phyloP scores from a whole-genome alignment of 768 basidiomycete genomes.

The Hortiboletus campestris region DNA sequence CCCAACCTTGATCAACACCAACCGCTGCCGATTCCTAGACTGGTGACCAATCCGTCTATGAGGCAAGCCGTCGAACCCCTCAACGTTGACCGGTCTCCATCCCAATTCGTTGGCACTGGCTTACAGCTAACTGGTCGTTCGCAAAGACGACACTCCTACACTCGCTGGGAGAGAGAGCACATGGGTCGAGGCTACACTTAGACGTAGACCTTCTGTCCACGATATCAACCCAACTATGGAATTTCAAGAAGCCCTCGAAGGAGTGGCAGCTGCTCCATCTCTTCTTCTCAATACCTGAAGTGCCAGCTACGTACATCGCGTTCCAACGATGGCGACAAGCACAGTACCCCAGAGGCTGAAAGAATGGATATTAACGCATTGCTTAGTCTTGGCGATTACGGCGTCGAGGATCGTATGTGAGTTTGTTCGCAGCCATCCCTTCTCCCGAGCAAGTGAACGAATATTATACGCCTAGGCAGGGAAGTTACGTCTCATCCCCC shows the following conservation, averaged over 20 bases:
- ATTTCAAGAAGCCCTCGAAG: slow-evolving; percentile 90
- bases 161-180: background rate
- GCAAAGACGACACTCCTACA: background rate
- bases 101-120: slow-evolving; percentile 4
- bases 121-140: background rate
- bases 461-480: slow-evolving; percentile 60
- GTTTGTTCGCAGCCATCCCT: slow-evolving; percentile 31
- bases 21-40: no score
- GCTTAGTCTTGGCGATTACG: slow-evolving; percentile 71
- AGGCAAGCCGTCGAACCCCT: no score
- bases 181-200: slow-evolving; percentile 1
- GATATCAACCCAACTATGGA: slow-evolving; percentile 83
- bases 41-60: no score
- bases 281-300: slow-evolving; percentile 81
- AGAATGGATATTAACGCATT: slow-evolving; percentile 90
- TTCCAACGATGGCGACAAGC: slow-evolving; percentile 24
- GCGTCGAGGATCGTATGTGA: slow-evolving; percentile 90
- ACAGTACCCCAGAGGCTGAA: slow-evolving; percentile 43
- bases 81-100: slow-evolving; percentile 1
- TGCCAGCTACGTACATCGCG: slow-evolving; percentile 13
- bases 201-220: slow-evolving; percentile 54
- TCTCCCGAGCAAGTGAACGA: background rate
- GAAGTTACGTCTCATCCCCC: slow-evolving; percentile 87
- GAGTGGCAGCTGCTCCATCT: slow-evolving; percentile 73
- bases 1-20: no score